These are phyloP conservation scores for Meyerozyma sp. DNA, from an alignment of 1,139 yeast species.

Conservation along the genomic window DNA sequence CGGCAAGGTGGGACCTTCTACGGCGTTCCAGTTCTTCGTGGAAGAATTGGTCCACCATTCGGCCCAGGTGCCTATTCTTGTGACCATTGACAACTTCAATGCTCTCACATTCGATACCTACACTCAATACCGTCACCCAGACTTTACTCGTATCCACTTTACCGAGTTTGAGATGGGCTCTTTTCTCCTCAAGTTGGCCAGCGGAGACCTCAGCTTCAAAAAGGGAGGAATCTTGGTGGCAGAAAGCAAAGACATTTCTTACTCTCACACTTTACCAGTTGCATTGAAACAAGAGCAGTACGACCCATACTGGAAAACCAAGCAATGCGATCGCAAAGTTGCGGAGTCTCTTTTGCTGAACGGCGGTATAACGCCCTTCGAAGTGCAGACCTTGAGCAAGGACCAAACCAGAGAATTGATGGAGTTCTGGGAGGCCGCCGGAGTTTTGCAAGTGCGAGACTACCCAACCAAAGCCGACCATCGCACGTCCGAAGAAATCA, in stretches of 20 bases:
- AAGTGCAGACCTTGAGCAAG: constrained; percentile 46
- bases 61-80: constrained; percentile 49
- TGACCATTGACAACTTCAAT: constrained; percentile 75
- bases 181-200: constrained; percentile 48
- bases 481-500: constrained; percentile 14
- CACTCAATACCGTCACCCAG: constrained; percentile 58
- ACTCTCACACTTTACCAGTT: constrained; percentile 47
- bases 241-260: constrained; percentile 36
- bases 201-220: constrained; percentile 48
- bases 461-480: constrained; percentile 39
- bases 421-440: constrained; percentile 49
- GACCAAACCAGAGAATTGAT: constrained; percentile 52
- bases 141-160: constrained; percentile 55
- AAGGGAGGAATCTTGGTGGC: constrained; percentile 67
- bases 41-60: constrained; percentile 47
- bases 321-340: constrained; percentile 50
- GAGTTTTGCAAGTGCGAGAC: constrained; percentile 42
- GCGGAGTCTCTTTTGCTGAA: constrained; percentile 43
- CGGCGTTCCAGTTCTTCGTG: constrained; percentile 48
- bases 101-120: constrained; percentile 51
- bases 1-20: constrained; percentile 29
- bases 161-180: constrained; percentile 65
- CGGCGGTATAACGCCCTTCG: constrained; percentile 43
- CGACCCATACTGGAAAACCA: constrained; percentile 50
- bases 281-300: constrained; percentile 53